These are phyloP conservation scores for Trichoderma atrobrunneum DNA, from an alignment of 2,329 filamentous ascomycete genomes.

Conservation along the genomic window DNA sequence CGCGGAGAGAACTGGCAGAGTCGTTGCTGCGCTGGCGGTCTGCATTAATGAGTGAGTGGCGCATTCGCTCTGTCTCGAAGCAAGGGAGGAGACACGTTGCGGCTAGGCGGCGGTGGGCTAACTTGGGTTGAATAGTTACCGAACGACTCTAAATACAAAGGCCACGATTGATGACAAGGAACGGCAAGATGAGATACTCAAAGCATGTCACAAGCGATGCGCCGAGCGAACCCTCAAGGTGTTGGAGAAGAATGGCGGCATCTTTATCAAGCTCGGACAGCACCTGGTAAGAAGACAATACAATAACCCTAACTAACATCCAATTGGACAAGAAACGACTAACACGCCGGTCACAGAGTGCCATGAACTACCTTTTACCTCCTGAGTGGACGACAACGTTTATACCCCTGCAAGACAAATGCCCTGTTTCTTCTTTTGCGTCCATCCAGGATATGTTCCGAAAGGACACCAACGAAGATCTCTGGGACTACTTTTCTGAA, in stretches of 20 bases:
- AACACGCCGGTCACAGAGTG: constrained; percentile 56
- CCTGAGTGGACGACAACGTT: constrained; percentile 94
- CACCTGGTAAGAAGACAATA: constrained; percentile 60
- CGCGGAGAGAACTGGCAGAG: constrained; percentile 73
- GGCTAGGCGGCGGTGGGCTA: not conserved
- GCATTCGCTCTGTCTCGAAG: not conserved
- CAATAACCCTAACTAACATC: not conserved
- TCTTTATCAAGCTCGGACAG: constrained; percentile 97
- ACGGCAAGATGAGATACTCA: constrained; percentile 66
- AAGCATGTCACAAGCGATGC: constrained; percentile 87
- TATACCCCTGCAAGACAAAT: constrained; percentile 92
- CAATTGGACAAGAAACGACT: constrained; percentile 20
- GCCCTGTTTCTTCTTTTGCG: constrained; percentile 84
- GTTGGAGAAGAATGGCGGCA: constrained; percentile 92
- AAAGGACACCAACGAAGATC: constrained; percentile 72
- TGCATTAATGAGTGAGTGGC: constrained; percentile 91
- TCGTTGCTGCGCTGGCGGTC: constrained; percentile 69
- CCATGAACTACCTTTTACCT: constrained; percentile 91
- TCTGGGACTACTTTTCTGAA: constrained; percentile 81
- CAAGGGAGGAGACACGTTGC: not conserved
- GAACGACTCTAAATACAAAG: constrained; percentile 71
- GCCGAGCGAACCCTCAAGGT: constrained; percentile 82
- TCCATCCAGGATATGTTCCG: constrained; percentile 86
- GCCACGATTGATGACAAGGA: constrained; percentile 60
- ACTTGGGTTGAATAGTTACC: constrained; percentile 63